Percentiles rank a stretch among this genome's conserved stretches.
phyloP scores from a whole-genome alignment of 1,284 basidiomycete genomes.

The Cystobasidium slooffiae region DNA sequence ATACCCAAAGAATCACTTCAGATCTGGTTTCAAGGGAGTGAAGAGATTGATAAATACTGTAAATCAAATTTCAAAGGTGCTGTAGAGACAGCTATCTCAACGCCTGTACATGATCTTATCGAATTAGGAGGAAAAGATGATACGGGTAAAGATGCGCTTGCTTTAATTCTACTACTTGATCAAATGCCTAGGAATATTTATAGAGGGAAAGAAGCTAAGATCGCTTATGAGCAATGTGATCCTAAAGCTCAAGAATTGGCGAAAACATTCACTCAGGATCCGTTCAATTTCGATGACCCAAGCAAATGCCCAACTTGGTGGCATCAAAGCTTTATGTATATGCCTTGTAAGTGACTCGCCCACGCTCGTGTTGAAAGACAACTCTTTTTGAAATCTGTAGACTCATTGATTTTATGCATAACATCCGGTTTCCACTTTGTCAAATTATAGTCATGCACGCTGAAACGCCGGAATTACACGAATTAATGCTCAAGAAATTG shows the following conservation, averaged over 20 bases:
- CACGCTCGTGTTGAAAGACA: background rate
- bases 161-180: constrained; percentile 38
- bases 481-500: constrained; percentile 34
- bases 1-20: constrained; percentile 14
- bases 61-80: constrained; percentile 18
- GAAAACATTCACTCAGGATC: constrained; percentile 1
- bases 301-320: constrained; percentile 12
- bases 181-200: constrained; percentile 45
- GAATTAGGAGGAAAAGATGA: background rate
- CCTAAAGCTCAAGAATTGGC: constrained; percentile 23
- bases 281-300: constrained; percentile 5
- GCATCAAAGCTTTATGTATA: constrained; percentile 30
- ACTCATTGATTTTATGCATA: background rate
- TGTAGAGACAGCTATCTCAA: constrained; percentile 23
- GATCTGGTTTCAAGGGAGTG: constrained; percentile 34
- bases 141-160: constrained; percentile 27
- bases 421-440: background rate
- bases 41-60: constrained; percentile 24
- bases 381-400: background rate
- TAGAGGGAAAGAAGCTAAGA: constrained; percentile 42
- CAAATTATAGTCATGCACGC: constrained; percentile 34
- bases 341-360: constrained; percentile 33
- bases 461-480: constrained; percentile 29
- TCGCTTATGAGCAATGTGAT: constrained; percentile 33
- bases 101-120: constrained; percentile 1